These are phyloP conservation scores for Cyberlindnera mississippiensis DNA, from an alignment of 805 yeast species.

Conservation along the genomic window DNA sequence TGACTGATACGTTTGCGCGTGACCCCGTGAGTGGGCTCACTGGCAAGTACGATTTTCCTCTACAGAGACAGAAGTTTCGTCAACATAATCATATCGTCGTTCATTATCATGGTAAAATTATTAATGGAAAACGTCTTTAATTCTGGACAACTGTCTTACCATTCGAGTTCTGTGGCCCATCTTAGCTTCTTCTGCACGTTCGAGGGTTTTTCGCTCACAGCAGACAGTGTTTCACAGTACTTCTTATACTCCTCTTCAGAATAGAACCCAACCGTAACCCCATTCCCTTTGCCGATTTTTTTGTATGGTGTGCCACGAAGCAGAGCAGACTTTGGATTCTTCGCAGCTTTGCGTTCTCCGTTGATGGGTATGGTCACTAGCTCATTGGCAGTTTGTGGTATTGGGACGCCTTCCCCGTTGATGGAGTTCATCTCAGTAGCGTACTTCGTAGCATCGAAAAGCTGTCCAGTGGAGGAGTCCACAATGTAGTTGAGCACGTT, in stretches of 20 bases:
- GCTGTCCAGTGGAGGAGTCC: conserved; percentile 55
- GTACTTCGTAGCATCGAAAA: conserved; percentile 62
- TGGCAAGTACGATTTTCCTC: too few relatives aligned
- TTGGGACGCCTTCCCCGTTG: conserved; percentile 57
- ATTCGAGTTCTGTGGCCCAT: conserved; percentile 1
- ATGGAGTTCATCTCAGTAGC: conserved; percentile 66
- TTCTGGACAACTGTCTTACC: not conserved
- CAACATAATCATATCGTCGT: too few relatives aligned
- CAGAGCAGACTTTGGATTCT: conserved; percentile 17
- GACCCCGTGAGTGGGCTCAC: too few relatives aligned
- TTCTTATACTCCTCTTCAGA: conserved; percentile 18
- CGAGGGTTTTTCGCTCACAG: not conserved
- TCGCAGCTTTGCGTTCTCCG: conserved; percentile 16
- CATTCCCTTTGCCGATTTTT: not conserved
- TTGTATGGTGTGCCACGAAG: conserved; percentile 17
- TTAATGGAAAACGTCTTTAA: too few relatives aligned
- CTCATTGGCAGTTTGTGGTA: conserved; percentile 55
- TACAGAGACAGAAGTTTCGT: too few relatives aligned
- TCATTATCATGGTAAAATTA: too few relatives aligned
- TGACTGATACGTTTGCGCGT: too few relatives aligned
- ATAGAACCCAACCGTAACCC: conserved; percentile 21
- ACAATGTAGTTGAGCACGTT: conserved; percentile 42
- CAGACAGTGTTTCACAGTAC: conserved; percentile 7
- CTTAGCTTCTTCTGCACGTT: not conserved
- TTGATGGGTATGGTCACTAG: conserved; percentile 51